phyloP scores from a whole-genome alignment of 257 asterid genomes.

The Salvia hispanica region DNA sequence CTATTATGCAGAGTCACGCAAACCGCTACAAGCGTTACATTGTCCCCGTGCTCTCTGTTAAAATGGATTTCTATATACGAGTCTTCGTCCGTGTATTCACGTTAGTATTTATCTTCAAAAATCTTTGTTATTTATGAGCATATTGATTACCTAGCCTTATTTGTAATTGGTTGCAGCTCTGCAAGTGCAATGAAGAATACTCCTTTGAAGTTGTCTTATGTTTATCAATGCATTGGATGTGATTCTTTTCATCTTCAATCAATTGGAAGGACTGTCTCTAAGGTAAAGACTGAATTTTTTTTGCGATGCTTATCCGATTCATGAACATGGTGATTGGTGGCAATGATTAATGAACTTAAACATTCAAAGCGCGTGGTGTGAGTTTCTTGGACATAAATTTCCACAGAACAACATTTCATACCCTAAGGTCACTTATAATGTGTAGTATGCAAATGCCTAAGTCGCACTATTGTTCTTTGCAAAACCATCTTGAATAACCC shows the following conservation, averaged over 20 bases:
- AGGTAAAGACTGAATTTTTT: slow-evolving; percentile 49
- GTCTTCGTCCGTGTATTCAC: slow-evolving; percentile 90
- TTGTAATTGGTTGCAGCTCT: slow-evolving; percentile 61
- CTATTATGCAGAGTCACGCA: slow-evolving; percentile 84
- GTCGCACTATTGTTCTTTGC: not conserved
- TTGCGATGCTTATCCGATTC: not conserved
- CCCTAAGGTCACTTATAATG: not conserved
- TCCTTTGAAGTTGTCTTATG: slow-evolving; percentile 90
- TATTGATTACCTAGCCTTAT: slow-evolving; percentile 19
- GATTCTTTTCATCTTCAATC: slow-evolving; percentile 99
- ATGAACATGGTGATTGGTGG: not conserved
- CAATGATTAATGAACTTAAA: slow-evolving; percentile 1
- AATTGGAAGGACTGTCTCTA: slow-evolving; percentile 76
- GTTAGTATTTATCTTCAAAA: slow-evolving; percentile 51
- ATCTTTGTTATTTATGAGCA: not conserved
- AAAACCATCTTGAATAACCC: not conserved
- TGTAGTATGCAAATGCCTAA: slow-evolving; percentile 18
- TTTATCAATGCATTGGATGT: slow-evolving; percentile 90
- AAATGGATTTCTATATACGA: slow-evolving; percentile 95
- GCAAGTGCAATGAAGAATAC: slow-evolving; percentile 96
- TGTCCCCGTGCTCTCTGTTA: slow-evolving; percentile 89
- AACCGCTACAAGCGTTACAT: slow-evolving; percentile 92
- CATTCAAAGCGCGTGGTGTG: not conserved
- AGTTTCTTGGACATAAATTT: not conserved
- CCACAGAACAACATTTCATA: not conserved